Evolutionary conservation across 2,329 filamentous ascomycete genomes (phyloP).

Genomic region (Paracorniculantispora psalliotae): DNA sequence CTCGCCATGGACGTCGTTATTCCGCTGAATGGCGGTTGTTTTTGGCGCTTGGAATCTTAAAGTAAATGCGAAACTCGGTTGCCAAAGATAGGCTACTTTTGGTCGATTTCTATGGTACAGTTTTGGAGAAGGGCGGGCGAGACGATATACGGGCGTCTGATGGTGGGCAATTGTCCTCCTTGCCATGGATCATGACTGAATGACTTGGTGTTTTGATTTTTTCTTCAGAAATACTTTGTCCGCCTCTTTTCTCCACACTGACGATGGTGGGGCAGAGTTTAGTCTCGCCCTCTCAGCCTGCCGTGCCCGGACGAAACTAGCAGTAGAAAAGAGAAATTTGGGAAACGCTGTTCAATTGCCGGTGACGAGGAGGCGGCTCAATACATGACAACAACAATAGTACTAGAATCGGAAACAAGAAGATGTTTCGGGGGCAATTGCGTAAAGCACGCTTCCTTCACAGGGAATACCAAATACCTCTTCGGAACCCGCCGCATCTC

Average conservation of each 20-base stretch:
- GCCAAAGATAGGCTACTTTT: constrained; percentile 16
- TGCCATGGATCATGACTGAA: constrained; percentile 3
- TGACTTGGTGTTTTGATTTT: constrained; percentile 8
- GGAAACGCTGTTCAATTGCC: neutral
- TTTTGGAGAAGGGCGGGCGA: neutral
- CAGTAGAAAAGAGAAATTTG: too few species aligned
- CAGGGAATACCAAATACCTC: too few species aligned
- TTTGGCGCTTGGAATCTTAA: constrained; percentile 16
- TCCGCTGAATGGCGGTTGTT: constrained; percentile 12
- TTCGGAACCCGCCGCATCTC: constrained; percentile 3
- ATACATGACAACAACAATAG: too few species aligned
- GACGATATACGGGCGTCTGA: neutral
- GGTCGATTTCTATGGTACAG: constrained; percentile 12
- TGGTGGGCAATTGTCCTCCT: constrained; percentile 5
- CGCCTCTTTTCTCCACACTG: constrained; percentile 9
- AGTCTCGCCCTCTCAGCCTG: neutral
- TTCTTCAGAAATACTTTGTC: neutral
- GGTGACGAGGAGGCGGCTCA: too few species aligned
- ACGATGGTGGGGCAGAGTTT: constrained; percentile 4
- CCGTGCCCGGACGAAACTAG: too few species aligned
- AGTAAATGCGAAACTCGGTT: constrained; percentile 12
- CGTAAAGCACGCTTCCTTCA: too few species aligned
- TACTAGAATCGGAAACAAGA: too few species aligned
- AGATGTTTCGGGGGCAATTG: too few species aligned
- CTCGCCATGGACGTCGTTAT: neutral